A percentile compares a stretch with the other conserved stretches of the same genome.
phyloP scores from a whole-genome alignment of 495 filamentous ascomycete species.

The Daldinia vernicosa region DNA sequence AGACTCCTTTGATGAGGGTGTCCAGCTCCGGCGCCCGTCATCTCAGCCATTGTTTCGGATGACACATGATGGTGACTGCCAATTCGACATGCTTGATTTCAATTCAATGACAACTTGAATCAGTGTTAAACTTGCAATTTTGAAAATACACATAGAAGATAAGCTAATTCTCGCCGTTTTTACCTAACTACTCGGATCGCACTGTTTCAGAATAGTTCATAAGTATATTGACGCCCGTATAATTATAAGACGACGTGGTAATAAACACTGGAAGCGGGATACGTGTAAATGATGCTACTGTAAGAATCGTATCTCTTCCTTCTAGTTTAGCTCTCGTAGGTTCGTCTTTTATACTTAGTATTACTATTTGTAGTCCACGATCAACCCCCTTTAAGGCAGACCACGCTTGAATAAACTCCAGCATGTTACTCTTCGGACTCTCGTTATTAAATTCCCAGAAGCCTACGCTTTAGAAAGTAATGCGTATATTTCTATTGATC shows the following conservation, averaged over 20 bases:
- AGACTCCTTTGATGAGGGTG: background rate
- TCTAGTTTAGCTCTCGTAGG: background rate
- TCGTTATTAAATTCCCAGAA: background rate
- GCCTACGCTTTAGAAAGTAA: background rate
- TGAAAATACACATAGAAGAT: background rate
- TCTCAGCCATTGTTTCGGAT: slow-evolving; percentile 1
- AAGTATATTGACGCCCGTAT: background rate
- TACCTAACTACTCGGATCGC: background rate
- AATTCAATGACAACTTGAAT: background rate
- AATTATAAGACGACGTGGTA: background rate
- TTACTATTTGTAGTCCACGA: background rate
- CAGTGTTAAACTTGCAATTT: background rate
- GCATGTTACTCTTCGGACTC: background rate
- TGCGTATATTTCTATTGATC: background rate
- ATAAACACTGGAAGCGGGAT: background rate
- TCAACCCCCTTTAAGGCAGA: background rate
- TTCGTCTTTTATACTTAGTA: too few relatives aligned
- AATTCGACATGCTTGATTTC: background rate
- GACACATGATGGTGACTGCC: background rate
- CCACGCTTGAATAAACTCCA: background rate
- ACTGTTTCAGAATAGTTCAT: background rate
- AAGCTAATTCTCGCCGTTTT: background rate
- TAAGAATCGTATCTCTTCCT: background rate
- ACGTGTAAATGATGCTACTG: background rate
- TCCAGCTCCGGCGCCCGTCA: background rate